Evolutionary conservation across 805 yeast species (phyloP), one percentile per base, ranked within the genome.

Genomic region (Barnettozyma botsteinii): DNA sequence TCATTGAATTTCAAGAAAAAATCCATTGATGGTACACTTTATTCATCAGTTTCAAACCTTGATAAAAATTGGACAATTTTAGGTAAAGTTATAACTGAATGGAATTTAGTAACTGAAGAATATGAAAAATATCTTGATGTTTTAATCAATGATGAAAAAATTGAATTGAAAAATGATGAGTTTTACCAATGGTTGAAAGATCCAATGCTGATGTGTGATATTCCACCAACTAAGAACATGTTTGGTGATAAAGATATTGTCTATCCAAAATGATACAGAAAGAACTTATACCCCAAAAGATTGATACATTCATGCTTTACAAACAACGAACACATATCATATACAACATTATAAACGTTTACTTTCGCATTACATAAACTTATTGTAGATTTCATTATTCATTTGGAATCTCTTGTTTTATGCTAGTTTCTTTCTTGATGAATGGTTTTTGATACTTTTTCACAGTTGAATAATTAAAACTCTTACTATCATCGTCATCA

Each of bases 71-170:
- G 50, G 42, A 44, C 50, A 10, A 54, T 51, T 5, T 50, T 72
- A 25, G 81, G 79, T 10, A 67, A 69, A 40, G 62, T 75, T 8
- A 50, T 77, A 37, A 72, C 69, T 49, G 84, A 77, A 48, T 73
- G 79, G 71, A 69, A 70, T 41, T 24, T 42, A 4, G 56, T 65
- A 31, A 70, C 74, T 18, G 69, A 67, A 42, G 82, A 76, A 47
- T 72, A 76, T 66, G 71, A 71, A 40, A 37, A 46, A 12, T 58
- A 38, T 24, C 15, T 30, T 3, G 34, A 24, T 19, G n/a, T 41
- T 17, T 18, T 35, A 11, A 47, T 37, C 4, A 32, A 30, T 19
- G 48, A 43, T n/a, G 37, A 42, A 24, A 38, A 33, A 19, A 25
- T 14, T 27, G 28, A 29, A 5, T 20, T 44, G 3, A 19, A 24